These are phyloP conservation scores for Paspalum vaginatum DNA, from an alignment of 176 grass and related monocot species.

Conservation along the genomic window DNA sequence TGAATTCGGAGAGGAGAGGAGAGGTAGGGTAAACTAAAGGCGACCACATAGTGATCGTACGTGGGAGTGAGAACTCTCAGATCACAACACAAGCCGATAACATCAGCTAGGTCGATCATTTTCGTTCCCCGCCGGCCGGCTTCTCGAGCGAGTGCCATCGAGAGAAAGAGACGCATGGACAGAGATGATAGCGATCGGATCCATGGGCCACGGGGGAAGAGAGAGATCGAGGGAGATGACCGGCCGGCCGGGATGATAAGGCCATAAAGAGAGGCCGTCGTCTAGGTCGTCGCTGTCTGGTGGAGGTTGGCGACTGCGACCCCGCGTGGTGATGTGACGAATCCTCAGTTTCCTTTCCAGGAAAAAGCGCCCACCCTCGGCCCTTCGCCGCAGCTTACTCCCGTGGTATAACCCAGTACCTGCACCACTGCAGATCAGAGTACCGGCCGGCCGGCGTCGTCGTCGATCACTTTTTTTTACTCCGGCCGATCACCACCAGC, in stretches of 20 bases:
- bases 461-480: background rate
- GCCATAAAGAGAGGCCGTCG: conserved; percentile 49
- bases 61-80: conserved; percentile 51
- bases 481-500: background rate
- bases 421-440: too few species aligned
- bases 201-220: too few species aligned
- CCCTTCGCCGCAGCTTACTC: conserved; percentile 45
- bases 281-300: conserved; percentile 62
- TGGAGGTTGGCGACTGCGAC: conserved; percentile 59
- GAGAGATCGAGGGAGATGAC: too few species aligned
- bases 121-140: background rate
- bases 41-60: conserved; percentile 9
- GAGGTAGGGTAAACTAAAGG: conserved; percentile 35
- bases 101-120: background rate
- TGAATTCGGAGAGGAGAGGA: conserved; percentile 30
- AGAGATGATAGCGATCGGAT: too few species aligned
- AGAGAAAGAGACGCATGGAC: conserved; percentile 17
- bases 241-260: background rate
- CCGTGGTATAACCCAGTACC: conserved; percentile 48
- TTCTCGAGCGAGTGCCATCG: background rate
- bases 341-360: conserved; percentile 83
- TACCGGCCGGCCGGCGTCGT: too few species aligned
- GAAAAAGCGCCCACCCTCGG: conserved; percentile 58
- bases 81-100: conserved; percentile 23
- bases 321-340: conserved; percentile 79